Conservation (phyloP, 2,329 filamentous ascomycete species). For the Exophiala sp. region DNA sequence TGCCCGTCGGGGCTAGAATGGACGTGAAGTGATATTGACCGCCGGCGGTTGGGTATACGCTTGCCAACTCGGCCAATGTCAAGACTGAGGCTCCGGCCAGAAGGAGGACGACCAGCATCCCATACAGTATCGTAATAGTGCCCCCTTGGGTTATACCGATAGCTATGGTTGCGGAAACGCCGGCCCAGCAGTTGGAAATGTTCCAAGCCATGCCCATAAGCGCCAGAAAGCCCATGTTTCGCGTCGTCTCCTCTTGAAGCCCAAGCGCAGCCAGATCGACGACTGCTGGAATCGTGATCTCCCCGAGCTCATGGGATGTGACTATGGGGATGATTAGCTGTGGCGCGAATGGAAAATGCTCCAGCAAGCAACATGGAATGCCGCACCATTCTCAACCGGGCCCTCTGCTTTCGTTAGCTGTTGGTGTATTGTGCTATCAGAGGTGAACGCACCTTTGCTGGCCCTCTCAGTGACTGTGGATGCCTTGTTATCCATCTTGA, state of each 20-base stretch:
- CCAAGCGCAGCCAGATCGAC: constrained; percentile 10
- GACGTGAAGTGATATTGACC: constrained; percentile 31
- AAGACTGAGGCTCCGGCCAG: constrained; percentile 29
- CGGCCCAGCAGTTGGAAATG: constrained; percentile 31
- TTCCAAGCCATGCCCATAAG: constrained; percentile 28
- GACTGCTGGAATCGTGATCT: too few relatives aligned
- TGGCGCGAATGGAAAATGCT: too few relatives aligned
- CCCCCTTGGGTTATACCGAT: constrained; percentile 28
- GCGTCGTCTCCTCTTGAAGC: constrained; percentile 11
- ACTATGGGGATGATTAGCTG: too few relatives aligned
- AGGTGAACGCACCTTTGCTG: too few relatives aligned
- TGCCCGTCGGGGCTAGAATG: constrained; percentile 10
- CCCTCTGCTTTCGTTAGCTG: too few relatives aligned
- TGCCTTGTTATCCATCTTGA: too few relatives aligned
- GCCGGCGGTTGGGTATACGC: constrained; percentile 37
- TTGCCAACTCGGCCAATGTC: constrained; percentile 36
- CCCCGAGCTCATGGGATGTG: too few relatives aligned
- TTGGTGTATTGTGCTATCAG: too few relatives aligned
- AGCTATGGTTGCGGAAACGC: constrained; percentile 27
- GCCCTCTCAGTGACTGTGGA: too few relatives aligned
- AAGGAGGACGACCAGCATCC: constrained; percentile 30
- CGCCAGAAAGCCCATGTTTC: constrained; percentile 20
- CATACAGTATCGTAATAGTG: constrained; percentile 31
- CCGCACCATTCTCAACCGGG: too few relatives aligned
- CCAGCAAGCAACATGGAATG: too few relatives aligned